phyloP scores from a whole-genome alignment of 805 yeast species.

The Priceomyces carsonii region DNA sequence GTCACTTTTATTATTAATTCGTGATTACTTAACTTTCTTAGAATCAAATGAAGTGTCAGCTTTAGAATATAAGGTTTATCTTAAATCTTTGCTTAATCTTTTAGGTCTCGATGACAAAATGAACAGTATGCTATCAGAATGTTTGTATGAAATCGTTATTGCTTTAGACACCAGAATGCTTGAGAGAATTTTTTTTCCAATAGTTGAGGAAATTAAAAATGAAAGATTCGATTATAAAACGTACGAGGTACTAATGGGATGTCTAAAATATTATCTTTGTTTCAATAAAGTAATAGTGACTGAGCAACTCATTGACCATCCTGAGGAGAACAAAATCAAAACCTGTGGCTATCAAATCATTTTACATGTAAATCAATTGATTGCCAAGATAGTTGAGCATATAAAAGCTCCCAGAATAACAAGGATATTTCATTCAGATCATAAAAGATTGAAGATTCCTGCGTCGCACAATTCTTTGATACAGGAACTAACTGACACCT shows the following conservation, averaged over 20 bases:
- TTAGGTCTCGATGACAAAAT: constrained; percentile 3
- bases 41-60: constrained; percentile 7
- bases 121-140: constrained; percentile 7
- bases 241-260: constrained; percentile 6
- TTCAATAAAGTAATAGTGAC: constrained; percentile 11
- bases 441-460: constrained; percentile 1
- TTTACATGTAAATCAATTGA: constrained; percentile 5
- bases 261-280: constrained; percentile 15
- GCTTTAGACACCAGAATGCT: constrained; percentile 11
- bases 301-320: constrained; percentile 9
- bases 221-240: constrained; percentile 1
- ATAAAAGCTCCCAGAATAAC: neutral
- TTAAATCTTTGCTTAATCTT: constrained; percentile 4
- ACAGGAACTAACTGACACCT: constrained; percentile 12
- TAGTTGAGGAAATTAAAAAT: constrained; percentile 7
- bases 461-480: constrained; percentile 2
- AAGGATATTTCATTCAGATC: neutral
- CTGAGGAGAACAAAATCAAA: constrained; percentile 11
- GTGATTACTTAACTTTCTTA: constrained; percentile 12
- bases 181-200: constrained; percentile 7
- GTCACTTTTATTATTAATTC: constrained; percentile 1
- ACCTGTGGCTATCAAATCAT: constrained; percentile 11
- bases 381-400: constrained; percentile 1
- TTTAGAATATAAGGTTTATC: constrained; percentile 4
- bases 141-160: constrained; percentile 9